These are phyloP conservation scores for Agapanthus africanus DNA, from an alignment of 106 monocot species.

Conservation along the genomic window DNA sequence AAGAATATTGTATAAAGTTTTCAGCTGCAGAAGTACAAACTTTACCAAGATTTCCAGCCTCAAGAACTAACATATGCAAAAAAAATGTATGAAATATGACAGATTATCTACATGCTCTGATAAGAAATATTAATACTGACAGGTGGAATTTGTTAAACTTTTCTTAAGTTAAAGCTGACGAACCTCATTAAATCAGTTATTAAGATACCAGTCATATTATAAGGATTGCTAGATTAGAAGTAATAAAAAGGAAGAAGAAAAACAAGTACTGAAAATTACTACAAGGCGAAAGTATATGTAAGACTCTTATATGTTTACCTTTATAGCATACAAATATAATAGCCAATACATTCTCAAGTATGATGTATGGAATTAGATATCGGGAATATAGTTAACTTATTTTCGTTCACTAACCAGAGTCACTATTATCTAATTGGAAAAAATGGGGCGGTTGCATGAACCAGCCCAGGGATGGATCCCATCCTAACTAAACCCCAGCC, in stretches of 20 bases:
- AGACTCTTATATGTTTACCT: no score
- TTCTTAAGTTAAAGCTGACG: not conserved
- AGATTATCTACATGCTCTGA: slow-evolving; percentile 63
- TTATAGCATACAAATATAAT: no score
- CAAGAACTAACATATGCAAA: slow-evolving; percentile 83
- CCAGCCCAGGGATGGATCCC: no score
- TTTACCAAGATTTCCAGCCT: slow-evolving; percentile 77
- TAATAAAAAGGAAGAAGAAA: not conserved
- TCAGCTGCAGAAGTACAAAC: not conserved
- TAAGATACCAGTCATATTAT: not conserved
- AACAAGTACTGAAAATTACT: not conserved
- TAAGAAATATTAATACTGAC: slow-evolving; percentile 2
- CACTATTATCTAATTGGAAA: no score
- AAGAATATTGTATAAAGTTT: not conserved
- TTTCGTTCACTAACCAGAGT: no score
- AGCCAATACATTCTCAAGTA: no score
- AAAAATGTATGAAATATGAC: slow-evolving; percentile 22
- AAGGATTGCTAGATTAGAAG: not conserved
- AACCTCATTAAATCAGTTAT: not conserved
- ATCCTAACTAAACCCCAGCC: no score
- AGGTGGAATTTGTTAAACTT: not conserved
- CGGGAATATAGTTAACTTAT: no score
- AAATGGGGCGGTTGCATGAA: no score
- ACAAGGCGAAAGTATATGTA: no score
- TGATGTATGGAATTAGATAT: no score